Evolutionary conservation across 2,329 filamentous ascomycete genomes (phyloP), one percentile per base, ranked within the genome.

Genomic region (Pseudogymnoascus sp.): DNA sequence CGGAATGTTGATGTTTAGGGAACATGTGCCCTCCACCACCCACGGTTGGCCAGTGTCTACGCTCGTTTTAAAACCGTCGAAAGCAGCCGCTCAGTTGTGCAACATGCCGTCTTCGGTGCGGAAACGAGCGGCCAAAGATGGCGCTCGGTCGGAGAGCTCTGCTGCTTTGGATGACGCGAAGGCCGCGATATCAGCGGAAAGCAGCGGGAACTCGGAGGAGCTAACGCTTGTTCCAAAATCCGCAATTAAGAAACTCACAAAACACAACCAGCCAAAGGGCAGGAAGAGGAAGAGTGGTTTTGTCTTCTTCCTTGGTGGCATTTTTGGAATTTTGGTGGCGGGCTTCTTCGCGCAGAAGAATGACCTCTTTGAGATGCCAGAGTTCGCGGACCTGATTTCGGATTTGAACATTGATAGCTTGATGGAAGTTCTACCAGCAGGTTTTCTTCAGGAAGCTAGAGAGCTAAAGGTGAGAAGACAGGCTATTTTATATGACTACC

Each of bases 321-420:
- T 99, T n/a, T 93, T 94, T 69, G 94, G 94, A 10, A 83, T 99
- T 62, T 78, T 96, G n/a, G 81, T 88, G 2, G 94, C 94, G 1
- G 88, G 92, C 31, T 92, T 96, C 75, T 94, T 99, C 69, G 93
- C 92, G 31, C 88, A 89, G 67, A 90, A 83, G 73, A 94, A 92
- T 75, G 92, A 97, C 71, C 82, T 97, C 65, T 92, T 97, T 66
- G 91, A 91, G 65, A 80, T 97, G 66, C 84, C 84, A 12, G 85
- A 87, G 69, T 73, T 88, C 58, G 77, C 80, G 60, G 90, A 93
- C 63, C n/a, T 59, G n/a, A 80, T 90, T 58, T 78, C 83, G 71
- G 83, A 87, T 65, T 73, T 90, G 71, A 94, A 90, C 71, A 83
- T 99, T 76, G 92, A 97, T 68, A 88, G 85, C 65, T 76, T 97